These are phyloP conservation scores for Thinopyrum elongatum DNA, from an alignment of 176 grass and related monocot species.

Conservation along the genomic window DNA sequence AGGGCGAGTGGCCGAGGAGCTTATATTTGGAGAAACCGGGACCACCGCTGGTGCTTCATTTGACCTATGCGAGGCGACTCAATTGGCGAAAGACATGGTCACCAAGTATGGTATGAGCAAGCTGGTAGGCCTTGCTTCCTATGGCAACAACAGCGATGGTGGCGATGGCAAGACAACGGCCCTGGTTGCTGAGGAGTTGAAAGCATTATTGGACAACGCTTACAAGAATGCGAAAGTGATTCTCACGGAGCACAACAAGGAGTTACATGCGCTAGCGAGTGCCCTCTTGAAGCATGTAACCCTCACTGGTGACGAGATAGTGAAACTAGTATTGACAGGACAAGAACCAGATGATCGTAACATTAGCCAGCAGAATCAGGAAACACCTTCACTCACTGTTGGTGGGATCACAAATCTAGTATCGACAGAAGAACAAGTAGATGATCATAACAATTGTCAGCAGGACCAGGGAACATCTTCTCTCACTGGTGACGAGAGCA, in stretches of 20 bases:
- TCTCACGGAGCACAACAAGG: not conserved
- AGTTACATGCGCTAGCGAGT: not conserved
- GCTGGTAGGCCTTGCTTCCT: not conserved
- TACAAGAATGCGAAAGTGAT: not conserved
- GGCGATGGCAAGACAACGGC: not conserved
- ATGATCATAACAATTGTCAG: not conserved
- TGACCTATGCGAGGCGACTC: slow-evolving; percentile 49
- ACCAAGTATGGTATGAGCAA: slow-evolving; percentile 70
- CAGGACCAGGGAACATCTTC: not conserved
- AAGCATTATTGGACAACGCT: not conserved
- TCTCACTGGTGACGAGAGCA: too few relatives aligned
- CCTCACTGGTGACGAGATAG: not conserved
- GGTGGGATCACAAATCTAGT: not conserved
- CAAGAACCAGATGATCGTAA: not conserved
- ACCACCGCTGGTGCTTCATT: slow-evolving; percentile 47
- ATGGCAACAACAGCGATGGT: not conserved
- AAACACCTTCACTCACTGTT: not conserved
- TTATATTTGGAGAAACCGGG: slow-evolving; percentile 62
- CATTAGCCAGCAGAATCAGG: not conserved
- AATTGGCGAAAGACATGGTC: slow-evolving; percentile 57
- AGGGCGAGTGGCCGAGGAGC: slow-evolving; percentile 61
- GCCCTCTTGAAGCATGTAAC: not conserved
- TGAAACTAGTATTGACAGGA: not conserved
- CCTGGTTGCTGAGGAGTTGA: not conserved
- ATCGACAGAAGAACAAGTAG: not conserved